phyloP scores from a whole-genome alignment of 257 asterid genomes.

The Forsythia suspensa region DNA sequence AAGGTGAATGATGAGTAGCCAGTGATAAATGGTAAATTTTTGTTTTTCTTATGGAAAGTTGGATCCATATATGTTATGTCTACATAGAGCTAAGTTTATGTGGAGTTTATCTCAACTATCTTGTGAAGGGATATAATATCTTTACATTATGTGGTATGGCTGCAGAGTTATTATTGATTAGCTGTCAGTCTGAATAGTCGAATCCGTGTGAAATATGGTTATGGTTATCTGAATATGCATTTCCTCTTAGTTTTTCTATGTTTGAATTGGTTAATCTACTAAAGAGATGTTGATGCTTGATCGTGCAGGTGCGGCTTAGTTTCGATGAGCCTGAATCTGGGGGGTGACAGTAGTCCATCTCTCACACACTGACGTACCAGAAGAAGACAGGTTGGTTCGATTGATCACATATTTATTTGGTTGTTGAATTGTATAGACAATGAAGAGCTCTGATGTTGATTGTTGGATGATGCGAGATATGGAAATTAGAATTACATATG shows the following conservation, averaged over 20 bases:
- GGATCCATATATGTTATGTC: neutral
- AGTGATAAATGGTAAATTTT: neutral
- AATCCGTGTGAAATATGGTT: neutral
- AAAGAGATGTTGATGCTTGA: neutral
- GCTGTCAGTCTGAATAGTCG: neutral
- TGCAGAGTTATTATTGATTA: neutral
- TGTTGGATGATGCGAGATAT: neutral
- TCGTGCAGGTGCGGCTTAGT: slow-evolving; percentile 67
- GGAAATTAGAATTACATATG: neutral
- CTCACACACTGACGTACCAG: slow-evolving; percentile 79
- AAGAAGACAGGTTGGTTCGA: slow-evolving; percentile 79
- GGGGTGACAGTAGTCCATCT: slow-evolving; percentile 74
- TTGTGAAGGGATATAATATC: no score
- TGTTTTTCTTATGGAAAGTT: neutral
- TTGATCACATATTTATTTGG: neutral
- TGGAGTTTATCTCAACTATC: neutral
- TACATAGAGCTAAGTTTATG: neutral
- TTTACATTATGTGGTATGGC: neutral
- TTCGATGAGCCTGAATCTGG: slow-evolving; percentile 82
- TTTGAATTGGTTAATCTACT: neutral
- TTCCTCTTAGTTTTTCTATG: neutral
- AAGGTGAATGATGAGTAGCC: neutral
- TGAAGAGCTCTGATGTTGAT: neutral
- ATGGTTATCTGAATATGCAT: neutral
- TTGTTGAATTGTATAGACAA: neutral